These are phyloP conservation scores for Dendrocalamus sinicus DNA, from an alignment of 176 grass and related monocot genomes.

Conservation along the genomic window DNA sequence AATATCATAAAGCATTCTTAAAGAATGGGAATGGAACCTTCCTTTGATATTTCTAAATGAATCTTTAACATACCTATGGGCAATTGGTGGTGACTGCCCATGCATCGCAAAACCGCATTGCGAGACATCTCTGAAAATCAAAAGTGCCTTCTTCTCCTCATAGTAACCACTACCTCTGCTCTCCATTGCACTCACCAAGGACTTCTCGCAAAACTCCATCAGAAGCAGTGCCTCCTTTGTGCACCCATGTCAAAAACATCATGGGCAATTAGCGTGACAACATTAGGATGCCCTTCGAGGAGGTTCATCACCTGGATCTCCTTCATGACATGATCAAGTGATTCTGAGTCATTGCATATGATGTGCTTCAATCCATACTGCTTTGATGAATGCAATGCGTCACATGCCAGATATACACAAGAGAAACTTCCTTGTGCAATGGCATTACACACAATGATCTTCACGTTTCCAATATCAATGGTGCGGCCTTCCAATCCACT, in stretches of 20 bases:
- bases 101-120: too few relatives aligned
- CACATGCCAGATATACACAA: slow-evolving; percentile 71
- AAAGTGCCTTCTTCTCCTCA: too few relatives aligned
- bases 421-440: too few relatives aligned
- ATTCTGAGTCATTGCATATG: slow-evolving; percentile 77
- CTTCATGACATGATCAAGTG: slow-evolving; percentile 70
- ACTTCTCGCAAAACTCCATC: slow-evolving; percentile 84
- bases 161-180: too few relatives aligned
- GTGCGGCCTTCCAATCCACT: too few relatives aligned
- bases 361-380: slow-evolving; percentile 80
- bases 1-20: slow-evolving; percentile 15
- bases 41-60: slow-evolving; percentile 10
- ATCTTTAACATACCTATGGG: too few relatives aligned
- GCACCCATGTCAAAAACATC: slow-evolving; percentile 78
- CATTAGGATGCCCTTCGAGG: slow-evolving; percentile 78
- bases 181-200: slow-evolving; percentile 66
- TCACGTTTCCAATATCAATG: too few relatives aligned
- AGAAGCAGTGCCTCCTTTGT: slow-evolving; percentile 77
- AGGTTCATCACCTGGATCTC: slow-evolving; percentile 80
- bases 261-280: slow-evolving; percentile 69
- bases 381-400: slow-evolving; percentile 57
- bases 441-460: too few relatives aligned
- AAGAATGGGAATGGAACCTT: background rate
- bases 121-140: too few relatives aligned
- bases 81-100: too few relatives aligned